These are phyloP conservation scores for Ephemerocybe angulata DNA, from an alignment of 768 basidiomycete genomes.

Conservation along the genomic window DNA sequence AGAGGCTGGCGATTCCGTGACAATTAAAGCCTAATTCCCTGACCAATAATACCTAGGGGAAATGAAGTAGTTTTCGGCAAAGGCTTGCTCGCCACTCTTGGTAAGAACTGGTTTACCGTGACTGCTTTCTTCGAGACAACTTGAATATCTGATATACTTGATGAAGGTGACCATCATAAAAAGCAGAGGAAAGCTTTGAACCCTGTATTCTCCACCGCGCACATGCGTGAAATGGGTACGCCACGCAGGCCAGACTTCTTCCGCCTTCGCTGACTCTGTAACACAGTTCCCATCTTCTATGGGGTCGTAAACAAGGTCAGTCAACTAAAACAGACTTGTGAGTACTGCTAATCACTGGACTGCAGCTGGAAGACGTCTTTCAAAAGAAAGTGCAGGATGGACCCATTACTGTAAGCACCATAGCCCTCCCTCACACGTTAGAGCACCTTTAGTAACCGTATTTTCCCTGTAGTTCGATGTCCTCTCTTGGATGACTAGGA, in stretches of 20 bases:
- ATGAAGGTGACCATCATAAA: slow-evolving; percentile 32
- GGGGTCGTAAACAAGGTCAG: slow-evolving; percentile 28
- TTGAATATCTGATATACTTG: not conserved
- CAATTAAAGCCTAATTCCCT: not conserved
- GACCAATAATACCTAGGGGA: slow-evolving; percentile 1
- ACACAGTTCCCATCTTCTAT: slow-evolving; percentile 33
- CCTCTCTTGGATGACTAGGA: slow-evolving; percentile 39
- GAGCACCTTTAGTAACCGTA: too few species aligned
- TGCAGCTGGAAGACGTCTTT: not conserved
- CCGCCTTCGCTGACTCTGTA: slow-evolving; percentile 10
- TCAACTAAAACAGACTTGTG: slow-evolving; percentile 15
- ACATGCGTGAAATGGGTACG: slow-evolving; percentile 30
- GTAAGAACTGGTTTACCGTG: too few species aligned
- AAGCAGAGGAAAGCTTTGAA: slow-evolving; percentile 37
- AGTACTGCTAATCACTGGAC: not conserved
- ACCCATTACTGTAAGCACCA: not conserved
- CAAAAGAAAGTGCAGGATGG: not conserved
- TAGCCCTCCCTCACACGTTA: too few species aligned
- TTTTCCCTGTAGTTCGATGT: too few species aligned
- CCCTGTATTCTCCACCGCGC: slow-evolving; percentile 33
- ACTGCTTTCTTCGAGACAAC: not conserved
- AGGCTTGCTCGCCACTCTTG: slow-evolving; percentile 19
- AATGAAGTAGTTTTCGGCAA: slow-evolving; percentile 23
- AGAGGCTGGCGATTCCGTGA: too few species aligned
- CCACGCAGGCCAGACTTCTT: not conserved